Conservation (phyloP, 2,329 filamentous ascomycete genomes). For the Curvularia spicifera region DNA sequence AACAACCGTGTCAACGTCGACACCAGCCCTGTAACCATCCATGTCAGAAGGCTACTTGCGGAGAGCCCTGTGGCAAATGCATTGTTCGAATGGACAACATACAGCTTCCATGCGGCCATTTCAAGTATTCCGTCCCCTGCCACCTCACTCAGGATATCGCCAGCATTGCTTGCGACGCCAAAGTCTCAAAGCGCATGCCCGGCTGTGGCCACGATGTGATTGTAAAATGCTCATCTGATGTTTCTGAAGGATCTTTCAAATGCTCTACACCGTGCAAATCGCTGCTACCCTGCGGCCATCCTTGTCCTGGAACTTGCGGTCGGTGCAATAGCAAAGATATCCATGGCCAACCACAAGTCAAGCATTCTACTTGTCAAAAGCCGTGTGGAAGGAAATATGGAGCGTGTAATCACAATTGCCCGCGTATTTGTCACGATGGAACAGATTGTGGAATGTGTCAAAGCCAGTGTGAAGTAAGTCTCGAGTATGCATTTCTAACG, state of each 20-base stretch:
- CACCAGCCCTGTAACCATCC: conserved; percentile 35
- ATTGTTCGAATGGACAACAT: conserved; percentile 27
- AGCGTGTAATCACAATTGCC: conserved; percentile 42
- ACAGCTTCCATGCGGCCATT: conserved; percentile 39
- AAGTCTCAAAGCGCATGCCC: conserved; percentile 50
- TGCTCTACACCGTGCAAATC: too few species aligned
- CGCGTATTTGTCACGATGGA: conserved; percentile 33
- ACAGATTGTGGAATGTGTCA: conserved; percentile 34
- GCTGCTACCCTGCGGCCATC: conserved; percentile 63
- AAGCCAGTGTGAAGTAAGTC: conserved; percentile 31
- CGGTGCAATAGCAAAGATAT: conserved; percentile 53
- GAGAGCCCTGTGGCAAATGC: conserved; percentile 38
- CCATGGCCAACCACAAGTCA: background rate
- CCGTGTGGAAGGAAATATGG: conserved; percentile 35
- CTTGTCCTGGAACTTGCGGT: conserved; percentile 57
- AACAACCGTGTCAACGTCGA: conserved; percentile 34
- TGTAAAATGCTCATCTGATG: too few species aligned
- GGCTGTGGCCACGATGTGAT: too few species aligned
- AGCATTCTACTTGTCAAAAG: conserved; percentile 31
- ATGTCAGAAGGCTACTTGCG: conserved; percentile 39
- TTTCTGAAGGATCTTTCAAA: too few species aligned
- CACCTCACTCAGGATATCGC: conserved; percentile 7
- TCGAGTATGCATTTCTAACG: too few species aligned
- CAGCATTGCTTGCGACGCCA: conserved; percentile 2
- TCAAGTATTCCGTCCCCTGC: conserved; percentile 22